Evolutionary conservation across 257 asterid genomes (phyloP).

Genomic region (Coffea eugenioides): DNA sequence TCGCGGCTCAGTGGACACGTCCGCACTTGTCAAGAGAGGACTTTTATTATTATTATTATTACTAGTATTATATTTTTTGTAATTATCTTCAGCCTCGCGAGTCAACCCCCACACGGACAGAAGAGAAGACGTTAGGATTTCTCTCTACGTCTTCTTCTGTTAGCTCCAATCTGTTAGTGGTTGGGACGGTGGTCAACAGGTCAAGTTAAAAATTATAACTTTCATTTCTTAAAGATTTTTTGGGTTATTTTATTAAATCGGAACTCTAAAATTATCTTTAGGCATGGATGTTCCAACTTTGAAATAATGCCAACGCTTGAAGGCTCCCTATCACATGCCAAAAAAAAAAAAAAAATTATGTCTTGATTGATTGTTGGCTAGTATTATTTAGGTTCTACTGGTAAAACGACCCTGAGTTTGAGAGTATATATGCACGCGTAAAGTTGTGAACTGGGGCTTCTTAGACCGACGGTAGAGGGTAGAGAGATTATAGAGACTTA

Average conservation of each 20-base stretch:
- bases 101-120: not conserved
- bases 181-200: constrained; percentile 9
- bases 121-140: not conserved
- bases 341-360: too few relatives aligned
- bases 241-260: not conserved
- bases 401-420: too few relatives aligned
- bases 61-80: not conserved
- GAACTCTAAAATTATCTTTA: not conserved
- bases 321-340: too few relatives aligned
- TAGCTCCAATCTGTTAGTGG: not conserved
- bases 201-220: not conserved
- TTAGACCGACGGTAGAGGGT: too few relatives aligned
- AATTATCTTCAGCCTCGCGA: not conserved
- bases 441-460: not conserved
- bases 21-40: not conserved
- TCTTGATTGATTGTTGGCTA: too few relatives aligned
- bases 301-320: too few relatives aligned
- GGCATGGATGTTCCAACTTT: not conserved
- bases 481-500: not conserved
- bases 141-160: not conserved
- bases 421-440: too few relatives aligned
- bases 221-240: not conserved
- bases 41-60: not conserved
- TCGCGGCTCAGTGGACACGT: too few relatives aligned
- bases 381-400: too few relatives aligned